Percentiles rank a stretch among this genome's conserved stretches.
Conservation (phyloP, 73 alveolate species). For the Paramecium pentaurelia region DNA sequence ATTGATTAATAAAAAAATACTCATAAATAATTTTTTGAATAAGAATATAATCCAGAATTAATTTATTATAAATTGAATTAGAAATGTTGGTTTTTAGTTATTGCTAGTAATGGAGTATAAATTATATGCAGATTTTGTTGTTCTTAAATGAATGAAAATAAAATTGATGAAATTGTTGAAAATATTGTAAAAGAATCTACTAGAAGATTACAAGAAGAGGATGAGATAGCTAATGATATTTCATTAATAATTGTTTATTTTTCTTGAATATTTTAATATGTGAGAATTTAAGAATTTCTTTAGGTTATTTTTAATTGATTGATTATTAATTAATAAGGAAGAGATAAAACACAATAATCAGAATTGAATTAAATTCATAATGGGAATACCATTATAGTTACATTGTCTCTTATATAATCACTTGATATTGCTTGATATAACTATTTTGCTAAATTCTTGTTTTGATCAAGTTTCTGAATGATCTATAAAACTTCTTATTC, state of each 20-base stretch:
- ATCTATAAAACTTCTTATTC: background rate
- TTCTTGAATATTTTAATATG: background rate
- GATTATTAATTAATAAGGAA: background rate
- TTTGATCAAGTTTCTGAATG: background rate
- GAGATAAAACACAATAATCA: background rate
- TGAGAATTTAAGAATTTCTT: background rate
- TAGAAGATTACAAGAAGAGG: slow-evolving; percentile 77
- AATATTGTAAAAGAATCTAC: slow-evolving; percentile 69
- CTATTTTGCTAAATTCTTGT: slow-evolving; percentile 4
- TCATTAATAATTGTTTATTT: slow-evolving; percentile 53
- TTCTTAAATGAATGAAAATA: slow-evolving; percentile 1
- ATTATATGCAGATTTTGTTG: slow-evolving; percentile 32
- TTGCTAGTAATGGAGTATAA: background rate
- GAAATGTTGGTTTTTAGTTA: no score
- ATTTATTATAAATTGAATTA: no score
- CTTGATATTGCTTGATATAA: background rate
- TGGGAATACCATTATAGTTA: slow-evolving; percentile 34
- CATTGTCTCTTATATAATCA: slow-evolving; percentile 5
- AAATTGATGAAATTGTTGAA: slow-evolving; percentile 50
- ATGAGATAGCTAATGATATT: slow-evolving; percentile 87
- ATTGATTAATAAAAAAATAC: no score
- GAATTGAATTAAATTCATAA: background rate
- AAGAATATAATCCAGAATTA: slow-evolving; percentile 72
- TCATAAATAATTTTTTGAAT: no score
- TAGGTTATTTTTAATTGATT: background rate